Evolutionary conservation across 106 monocot genomes (phyloP), one percentile per base, ranked within the genome.

Genomic region (Acorus gramineus): DNA sequence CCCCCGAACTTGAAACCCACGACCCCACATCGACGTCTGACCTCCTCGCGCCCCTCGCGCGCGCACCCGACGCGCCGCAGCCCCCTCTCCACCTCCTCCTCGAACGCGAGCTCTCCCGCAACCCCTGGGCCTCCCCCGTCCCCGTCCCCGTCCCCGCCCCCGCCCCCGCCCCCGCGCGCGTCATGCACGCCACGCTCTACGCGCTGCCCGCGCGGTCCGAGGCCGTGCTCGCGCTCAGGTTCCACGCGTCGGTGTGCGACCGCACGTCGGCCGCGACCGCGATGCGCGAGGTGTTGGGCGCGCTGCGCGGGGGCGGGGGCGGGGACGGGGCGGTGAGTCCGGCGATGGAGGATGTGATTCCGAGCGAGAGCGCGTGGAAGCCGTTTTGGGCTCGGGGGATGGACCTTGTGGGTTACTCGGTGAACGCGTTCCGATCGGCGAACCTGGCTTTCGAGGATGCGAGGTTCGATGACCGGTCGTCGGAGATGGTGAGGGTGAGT

Each of bases 321-420:
- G 56, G 49, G 4, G 52, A 0, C 2, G 50, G 8, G 13, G n/a
- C 11, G 56, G n/a, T 63, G 6, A 14, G 46, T 47, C 71, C 55
- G 8, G 47, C 28, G 4, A 53, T 71, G 7, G 77, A 77, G 66
- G 71, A 77, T 42, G 5, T 77, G 66, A 57, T 65, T 3, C 60
- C 55, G 59, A 4, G 4, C 43, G 45, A 60, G 42, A 2, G 48
- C n/a, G 0, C 63, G 2, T 46, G 53, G 71, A 77, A 77, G 71
- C 56, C 77, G 53, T 55, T 77, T 8, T 77, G 77, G 77, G 50
- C 71, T 3, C 50, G 77, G 8, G 77, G 77, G 44, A n/a, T 6
- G 51, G 70, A 71, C 60, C 65, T 77, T n/a, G 4, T 77, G 14
- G 77, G 77, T 9, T 71, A 77, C 61, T 61, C 77, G 3, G 12